Percentiles rank a stretch among this genome's conserved stretches.
These are phyloP conservation scores for Trichoderma gracile DNA, from an alignment of 2,329 filamentous ascomycete species.

Conservation along the genomic window DNA sequence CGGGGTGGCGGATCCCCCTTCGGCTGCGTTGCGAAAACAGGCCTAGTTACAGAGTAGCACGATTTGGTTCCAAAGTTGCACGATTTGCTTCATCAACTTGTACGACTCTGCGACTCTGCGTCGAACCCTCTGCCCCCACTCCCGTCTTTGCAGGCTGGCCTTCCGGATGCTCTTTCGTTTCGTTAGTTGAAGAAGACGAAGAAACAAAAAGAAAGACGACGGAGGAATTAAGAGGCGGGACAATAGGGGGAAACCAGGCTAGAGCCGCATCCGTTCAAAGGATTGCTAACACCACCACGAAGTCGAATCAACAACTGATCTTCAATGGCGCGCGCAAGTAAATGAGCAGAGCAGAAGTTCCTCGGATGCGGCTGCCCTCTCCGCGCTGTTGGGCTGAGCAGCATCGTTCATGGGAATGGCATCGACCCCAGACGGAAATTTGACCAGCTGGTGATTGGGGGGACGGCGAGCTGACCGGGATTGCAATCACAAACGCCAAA, in stretches of 20 bases:
- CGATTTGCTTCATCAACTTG: not conserved
- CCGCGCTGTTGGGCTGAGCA: conserved; percentile 4
- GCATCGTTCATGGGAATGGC: not conserved
- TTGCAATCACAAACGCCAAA: conserved; percentile 11
- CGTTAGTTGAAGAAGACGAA: not conserved
- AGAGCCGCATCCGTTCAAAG: not conserved
- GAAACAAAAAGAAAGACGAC: not conserved
- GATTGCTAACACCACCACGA: not conserved
- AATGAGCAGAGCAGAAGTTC: conserved; percentile 21
- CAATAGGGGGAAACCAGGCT: not conserved
- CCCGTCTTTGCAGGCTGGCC: not conserved
- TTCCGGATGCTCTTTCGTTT: not conserved
- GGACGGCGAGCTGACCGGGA: not conserved
- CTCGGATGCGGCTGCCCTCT: not conserved
- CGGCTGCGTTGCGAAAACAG: conserved; percentile 17
- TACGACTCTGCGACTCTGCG: not conserved
- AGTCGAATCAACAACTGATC: not conserved
- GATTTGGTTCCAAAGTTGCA: conserved; percentile 10
- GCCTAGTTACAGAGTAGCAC: conserved; percentile 15
- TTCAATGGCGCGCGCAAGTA: not conserved
- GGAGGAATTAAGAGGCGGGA: not conserved
- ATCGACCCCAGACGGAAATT: conserved; percentile 6
- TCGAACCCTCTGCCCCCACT: not conserved
- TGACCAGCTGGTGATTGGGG: conserved; percentile 3
- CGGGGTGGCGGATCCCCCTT: conserved; percentile 16